phyloP scores from a whole-genome alignment of 164 flowering plant species.

The Platanus orientalis region DNA sequence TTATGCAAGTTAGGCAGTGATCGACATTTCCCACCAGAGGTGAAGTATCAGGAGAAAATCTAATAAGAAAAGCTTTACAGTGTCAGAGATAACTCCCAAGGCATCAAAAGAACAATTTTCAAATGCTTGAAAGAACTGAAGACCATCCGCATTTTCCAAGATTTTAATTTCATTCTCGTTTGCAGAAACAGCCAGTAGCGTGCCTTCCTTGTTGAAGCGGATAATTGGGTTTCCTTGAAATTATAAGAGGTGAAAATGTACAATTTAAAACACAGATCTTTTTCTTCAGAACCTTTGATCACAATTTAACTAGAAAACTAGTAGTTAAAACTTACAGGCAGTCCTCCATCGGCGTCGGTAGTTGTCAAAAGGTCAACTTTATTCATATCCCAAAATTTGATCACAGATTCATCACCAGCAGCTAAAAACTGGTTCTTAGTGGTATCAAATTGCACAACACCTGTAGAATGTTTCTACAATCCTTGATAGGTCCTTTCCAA shows the following conservation, averaged over 20 bases:
- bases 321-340: conserved; percentile 44
- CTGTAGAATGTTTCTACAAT: too few relatives aligned
- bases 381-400: conserved; percentile 95
- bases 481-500: too few relatives aligned
- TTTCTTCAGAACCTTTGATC: not conserved
- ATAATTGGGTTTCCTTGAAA: conserved; percentile 69
- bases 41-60: too few relatives aligned
- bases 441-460: too few relatives aligned
- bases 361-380: conserved; percentile 55
- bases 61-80: too few relatives aligned
- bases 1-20: too few relatives aligned
- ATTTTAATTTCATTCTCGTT: conserved; percentile 77
- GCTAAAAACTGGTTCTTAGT: conserved; percentile 74
- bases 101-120: conserved; percentile 61
- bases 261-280: not conserved
- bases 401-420: conserved; percentile 79
- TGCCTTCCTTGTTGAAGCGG: conserved; percentile 84
- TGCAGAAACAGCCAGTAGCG: conserved; percentile 73
- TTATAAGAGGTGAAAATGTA: conserved; percentile 3
- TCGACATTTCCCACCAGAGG: too few relatives aligned
- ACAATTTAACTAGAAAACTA: not conserved
- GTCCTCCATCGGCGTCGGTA: conserved; percentile 74
- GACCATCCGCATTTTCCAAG: conserved; percentile 68
- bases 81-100: too few relatives aligned
- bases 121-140: conserved; percentile 48